These are phyloP conservation scores for Eudorina sp. DNA, from an alignment of 139 green algal genomes.

Conservation along the genomic window DNA sequence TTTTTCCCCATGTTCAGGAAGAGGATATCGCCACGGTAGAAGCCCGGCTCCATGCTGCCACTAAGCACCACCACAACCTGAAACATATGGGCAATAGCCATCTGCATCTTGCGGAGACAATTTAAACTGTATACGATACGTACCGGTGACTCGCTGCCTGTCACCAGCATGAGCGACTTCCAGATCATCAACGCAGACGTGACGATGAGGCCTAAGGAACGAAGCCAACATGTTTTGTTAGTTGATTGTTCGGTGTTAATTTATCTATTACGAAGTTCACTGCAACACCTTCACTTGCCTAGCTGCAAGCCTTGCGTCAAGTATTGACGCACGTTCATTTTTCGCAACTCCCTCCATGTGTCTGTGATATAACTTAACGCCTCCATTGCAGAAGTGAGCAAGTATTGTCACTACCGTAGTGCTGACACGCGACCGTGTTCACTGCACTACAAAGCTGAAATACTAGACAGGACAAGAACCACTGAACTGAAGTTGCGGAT, in stretches of 20 bases:
- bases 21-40: slow-evolving; percentile 97
- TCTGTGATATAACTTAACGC: slow-evolving; percentile 40
- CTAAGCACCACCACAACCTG: slow-evolving; percentile 98
- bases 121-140: neutral
- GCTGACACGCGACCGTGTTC: too few species aligned
- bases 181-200: slow-evolving; percentile 98
- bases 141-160: slow-evolving; percentile 94
- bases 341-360: slow-evolving; percentile 26
- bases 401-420: too few species aligned
- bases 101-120: neutral
- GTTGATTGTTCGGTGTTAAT: neutral
- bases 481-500: too few species aligned
- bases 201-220: slow-evolving; percentile 89
- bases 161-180: slow-evolving; percentile 96
- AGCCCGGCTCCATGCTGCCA: slow-evolving; percentile 98
- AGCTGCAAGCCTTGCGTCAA: slow-evolving; percentile 55
- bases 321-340: slow-evolving; percentile 57
- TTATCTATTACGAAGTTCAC: neutral
- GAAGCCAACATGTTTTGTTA: neutral
- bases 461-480: too few species aligned
- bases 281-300: slow-evolving; percentile 16
- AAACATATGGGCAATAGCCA: neutral
- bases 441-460: too few species aligned
- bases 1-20: slow-evolving; percentile 91
- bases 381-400: too few species aligned